Percentiles rank a stretch among this genome's conserved stretches.
Evolutionary conservation across 495 filamentous ascomycete genomes (phyloP).

Genomic region (Aspergillus cristatus): DNA sequence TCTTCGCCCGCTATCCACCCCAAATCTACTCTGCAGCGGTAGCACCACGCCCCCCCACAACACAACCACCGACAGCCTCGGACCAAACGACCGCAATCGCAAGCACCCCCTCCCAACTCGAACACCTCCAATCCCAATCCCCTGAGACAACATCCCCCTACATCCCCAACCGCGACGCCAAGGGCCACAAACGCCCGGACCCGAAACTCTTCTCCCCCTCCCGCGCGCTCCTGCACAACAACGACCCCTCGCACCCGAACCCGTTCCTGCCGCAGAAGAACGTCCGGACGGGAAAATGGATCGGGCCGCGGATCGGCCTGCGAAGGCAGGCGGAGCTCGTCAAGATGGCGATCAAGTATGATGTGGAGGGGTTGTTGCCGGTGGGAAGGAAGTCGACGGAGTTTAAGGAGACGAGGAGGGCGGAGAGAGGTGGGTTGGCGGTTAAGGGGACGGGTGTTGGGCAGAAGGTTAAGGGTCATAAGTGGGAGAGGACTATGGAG

Average conservation of each 20-base stretch:
- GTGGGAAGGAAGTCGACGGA: conserved; percentile 66
- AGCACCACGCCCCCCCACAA: conserved; percentile 31
- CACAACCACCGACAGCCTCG: conserved; percentile 19
- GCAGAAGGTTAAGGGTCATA: conserved; percentile 89
- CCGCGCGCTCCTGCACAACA: conserved; percentile 28
- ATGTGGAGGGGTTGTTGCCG: conserved; percentile 78
- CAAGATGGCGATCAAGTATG: conserved; percentile 71
- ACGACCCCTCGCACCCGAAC: conserved; percentile 40
- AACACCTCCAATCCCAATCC: too few relatives aligned
- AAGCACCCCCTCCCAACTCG: conserved; percentile 18
- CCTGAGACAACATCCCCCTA: conserved; percentile 38
- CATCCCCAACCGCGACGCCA: conserved; percentile 38
- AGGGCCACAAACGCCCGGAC: conserved; percentile 30
- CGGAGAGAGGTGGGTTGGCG: conserved; percentile 57
- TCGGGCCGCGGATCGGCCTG: conserved; percentile 68
- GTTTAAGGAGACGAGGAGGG: conserved; percentile 51
- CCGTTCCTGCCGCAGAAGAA: conserved; percentile 69
- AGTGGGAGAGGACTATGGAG: conserved; percentile 82
- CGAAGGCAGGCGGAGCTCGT: conserved; percentile 86
- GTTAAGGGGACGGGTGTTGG: conserved; percentile 88
- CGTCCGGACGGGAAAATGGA: conserved; percentile 66
- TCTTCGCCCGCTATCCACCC: conserved; percentile 86
- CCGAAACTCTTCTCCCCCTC: conserved; percentile 24
- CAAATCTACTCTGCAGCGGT: conserved; percentile 34
- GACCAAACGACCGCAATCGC: conserved; percentile 12